Conservation (phyloP, 192 early-diverging fungal genomes). For the Backusella circina region DNA sequence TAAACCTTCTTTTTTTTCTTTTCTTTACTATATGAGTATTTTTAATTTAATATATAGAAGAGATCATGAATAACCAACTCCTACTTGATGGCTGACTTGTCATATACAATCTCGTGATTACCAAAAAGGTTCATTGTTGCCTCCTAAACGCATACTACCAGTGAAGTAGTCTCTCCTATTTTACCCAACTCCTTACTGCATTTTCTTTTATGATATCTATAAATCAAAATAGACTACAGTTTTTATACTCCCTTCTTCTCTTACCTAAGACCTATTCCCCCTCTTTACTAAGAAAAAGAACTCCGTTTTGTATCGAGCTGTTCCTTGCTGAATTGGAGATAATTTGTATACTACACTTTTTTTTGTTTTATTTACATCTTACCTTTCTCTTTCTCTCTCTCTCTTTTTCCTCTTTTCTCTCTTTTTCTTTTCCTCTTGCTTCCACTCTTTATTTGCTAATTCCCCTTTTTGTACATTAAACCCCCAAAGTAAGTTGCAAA, state of each 20-base stretch:
- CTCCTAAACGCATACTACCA: neutral
- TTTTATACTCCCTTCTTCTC: neutral
- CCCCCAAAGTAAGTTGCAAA: neutral
- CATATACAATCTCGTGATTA: neutral
- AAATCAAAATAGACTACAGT: neutral
- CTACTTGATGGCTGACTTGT: neutral
- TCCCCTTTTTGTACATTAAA: neutral
- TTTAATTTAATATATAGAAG: neutral
- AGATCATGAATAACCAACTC: neutral
- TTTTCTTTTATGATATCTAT: neutral
- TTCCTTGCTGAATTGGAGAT: neutral
- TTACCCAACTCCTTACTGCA: neutral
- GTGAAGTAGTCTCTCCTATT: neutral
- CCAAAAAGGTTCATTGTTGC: neutral
- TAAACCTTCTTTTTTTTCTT: neutral
- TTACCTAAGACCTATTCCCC: neutral
- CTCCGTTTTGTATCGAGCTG: conserved; percentile 2
- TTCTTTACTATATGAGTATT: neutral
- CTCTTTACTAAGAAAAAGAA: conserved; percentile 2
- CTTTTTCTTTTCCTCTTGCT: neutral
- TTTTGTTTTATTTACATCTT: neutral
- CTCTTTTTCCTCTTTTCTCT: neutral
- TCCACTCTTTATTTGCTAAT: neutral
- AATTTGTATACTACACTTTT: neutral
- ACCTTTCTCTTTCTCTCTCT: neutral